Conservation (phyloP, 2,329 filamentous ascomycete species). For the Fusarium chuoi region DNA sequence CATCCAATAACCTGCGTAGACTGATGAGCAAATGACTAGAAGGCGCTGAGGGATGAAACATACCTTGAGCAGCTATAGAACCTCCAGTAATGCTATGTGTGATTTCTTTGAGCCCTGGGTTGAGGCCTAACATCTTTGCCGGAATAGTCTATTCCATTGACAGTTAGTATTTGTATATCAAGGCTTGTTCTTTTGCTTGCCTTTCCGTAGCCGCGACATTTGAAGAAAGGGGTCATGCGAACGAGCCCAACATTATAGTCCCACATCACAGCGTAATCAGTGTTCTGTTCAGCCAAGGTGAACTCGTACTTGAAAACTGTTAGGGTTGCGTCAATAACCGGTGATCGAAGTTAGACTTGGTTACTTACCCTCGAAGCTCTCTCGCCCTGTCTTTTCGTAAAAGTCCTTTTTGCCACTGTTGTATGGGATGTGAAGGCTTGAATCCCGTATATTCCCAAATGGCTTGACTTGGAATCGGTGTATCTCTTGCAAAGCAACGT, state of each 20-base stretch:
- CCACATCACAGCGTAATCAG: conserved; percentile 87
- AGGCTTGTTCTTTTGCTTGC: conserved; percentile 56
- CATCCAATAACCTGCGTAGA: conserved; percentile 87
- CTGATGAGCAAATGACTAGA: conserved; percentile 20
- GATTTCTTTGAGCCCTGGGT: conserved; percentile 86
- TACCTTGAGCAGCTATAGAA: conserved; percentile 89
- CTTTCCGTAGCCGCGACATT: conserved; percentile 88
- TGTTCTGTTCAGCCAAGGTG: conserved; percentile 72
- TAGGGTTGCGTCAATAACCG: conserved; percentile 18
- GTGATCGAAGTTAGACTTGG: background rate
- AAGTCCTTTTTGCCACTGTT: conserved; percentile 95
- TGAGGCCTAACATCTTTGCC: conserved; percentile 81
- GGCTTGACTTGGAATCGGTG: conserved; percentile 73
- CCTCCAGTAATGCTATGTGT: conserved; percentile 96
- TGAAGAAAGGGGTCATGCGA: conserved; percentile 94
- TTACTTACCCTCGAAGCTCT: conserved; percentile 83
- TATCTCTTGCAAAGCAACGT: conserved; percentile 66
- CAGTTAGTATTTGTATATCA: conserved; percentile 17
- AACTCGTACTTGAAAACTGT: conserved; percentile 72
- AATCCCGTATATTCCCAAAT: conserved; percentile 69
- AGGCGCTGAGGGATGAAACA: background rate
- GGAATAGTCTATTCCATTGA: conserved; percentile 77
- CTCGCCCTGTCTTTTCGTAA: conserved; percentile 83
- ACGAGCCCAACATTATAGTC: conserved; percentile 96
- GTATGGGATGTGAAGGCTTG: conserved; percentile 85